Evolutionary conservation across 768 basidiomycete species (phyloP), one percentile per base, ranked within the genome.

Genomic region (Mycena haematopus): DNA sequence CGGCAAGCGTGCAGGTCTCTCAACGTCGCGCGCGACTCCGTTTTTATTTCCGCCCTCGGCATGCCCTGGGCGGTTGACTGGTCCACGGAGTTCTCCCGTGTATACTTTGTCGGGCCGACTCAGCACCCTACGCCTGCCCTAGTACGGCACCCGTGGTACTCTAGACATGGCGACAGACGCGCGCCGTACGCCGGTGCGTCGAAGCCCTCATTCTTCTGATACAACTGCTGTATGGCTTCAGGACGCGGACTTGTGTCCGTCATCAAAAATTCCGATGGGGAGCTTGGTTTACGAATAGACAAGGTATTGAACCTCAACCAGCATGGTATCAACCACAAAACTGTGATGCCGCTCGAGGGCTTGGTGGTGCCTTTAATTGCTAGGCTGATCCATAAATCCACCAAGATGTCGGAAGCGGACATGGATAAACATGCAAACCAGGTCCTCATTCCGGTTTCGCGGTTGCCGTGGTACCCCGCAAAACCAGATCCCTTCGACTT

Each of bases 231-330:
- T 25, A 21, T 27, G 15, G 9, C 10, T 17, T 1, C 13, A 62
- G 65, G 66, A 5, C 58, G 62, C 19, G 66, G 52, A 7, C 25
- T 67, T 3, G 60, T 67, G 6, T 67, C 66, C 36, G 17, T 67
- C 44, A 15, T 64, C 22, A 22, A 31, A n/a, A 11, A 1, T 6
- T 17, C 62, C 25, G 51, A 60, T 33, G 56, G 52, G 1, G 13
- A 52, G 21, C 33, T 53, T 10, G 55, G 50, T 27, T 27, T 67
- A 44, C 66, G 66, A 1, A 11, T 67, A n/a, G 61, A 67, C 13
- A 63, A 61, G 19, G 40, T 67, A 14, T 24, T 67, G 0, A 1
- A 1, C 2, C 22, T 67, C 6, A 3, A 14, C 3, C 49, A 55
- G 11, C n/a, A 61, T 5, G 15, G 2, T 21, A 8, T 27, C 17